Evolutionary conservation across 768 basidiomycete species (phyloP), one percentile per base, ranked within the genome.

Genomic region (Tricholoma flavovirens): DNA sequence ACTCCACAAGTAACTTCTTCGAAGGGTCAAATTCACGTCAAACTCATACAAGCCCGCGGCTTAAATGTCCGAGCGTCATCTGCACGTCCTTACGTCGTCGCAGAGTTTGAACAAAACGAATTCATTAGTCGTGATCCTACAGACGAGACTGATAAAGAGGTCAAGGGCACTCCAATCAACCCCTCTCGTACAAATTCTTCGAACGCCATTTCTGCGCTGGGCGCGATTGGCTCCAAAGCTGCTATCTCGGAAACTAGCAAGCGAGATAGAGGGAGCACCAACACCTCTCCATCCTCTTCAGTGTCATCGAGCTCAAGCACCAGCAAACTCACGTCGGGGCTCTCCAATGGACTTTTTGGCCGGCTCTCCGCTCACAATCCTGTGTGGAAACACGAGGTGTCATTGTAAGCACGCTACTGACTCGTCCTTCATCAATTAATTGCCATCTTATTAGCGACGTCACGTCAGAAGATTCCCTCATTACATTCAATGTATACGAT

Each of bases 41-140:
- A 98, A 73, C 84, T 99, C 68, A 93, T 99, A 71, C 86, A 88
- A 61, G 97, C 92, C 11, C 83, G 92, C 49, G 83, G 81, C 9
- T 86, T 99, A 68, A 85, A 85, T 60, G 87, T 93, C 52, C 78
- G 79, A 43, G 80, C 84, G 12, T 64, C 80, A 42, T 69, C 77
- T 59, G 84, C 89, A 3, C 78, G 84, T 0, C 91, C 94, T 15
- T 98, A 99, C 69, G 90, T 94, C 64, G 95, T 98, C 69, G 94
- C 95, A 62, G 90, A 94, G 71, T 99, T 98, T 72, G 97, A 99
- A 76, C 90, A 98, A 73, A 98, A 93, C 79, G 97, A 99, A 73
- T 99, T 98, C 67, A 87, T 99, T 69, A 87, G 86, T 63, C 77
- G 97, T 45, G 91, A 96, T 69, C 91, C 93, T 24, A 90, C 87